Base-by-base conservation (phyloP, 148 eudicot species). In the Vaccinium macrocarpon region DNA sequence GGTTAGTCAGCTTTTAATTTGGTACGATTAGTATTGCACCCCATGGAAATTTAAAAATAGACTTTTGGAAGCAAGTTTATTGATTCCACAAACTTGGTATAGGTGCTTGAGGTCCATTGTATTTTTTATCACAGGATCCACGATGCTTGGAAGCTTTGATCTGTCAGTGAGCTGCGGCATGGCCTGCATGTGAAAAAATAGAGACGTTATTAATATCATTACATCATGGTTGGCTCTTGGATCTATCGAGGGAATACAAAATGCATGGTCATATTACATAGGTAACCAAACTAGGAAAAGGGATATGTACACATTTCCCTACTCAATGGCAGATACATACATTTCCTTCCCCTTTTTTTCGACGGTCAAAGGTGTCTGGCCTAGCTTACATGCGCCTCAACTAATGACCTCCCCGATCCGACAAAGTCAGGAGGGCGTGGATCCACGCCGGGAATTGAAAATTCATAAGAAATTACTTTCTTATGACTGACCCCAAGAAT, bases 141-240 rank as follows among this genome's bases (percentile, higher is more conserved):
- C 94, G 9, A 93, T 92, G 83, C 84, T 85, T 38, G 94, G 95
- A 61, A 95, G 98, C 86, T 94, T 94, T 55, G 92, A 82, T 89
- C 98, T 91, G 85, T 95, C 98, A 14, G 96, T 95, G 70, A 95
- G 89, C 80, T 90, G 98, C 79, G 98, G 98, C 94, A 93, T 93
- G 25, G 98, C 98, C 98, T 95, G 90, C 86, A 83, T 77, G 66
- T 77, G 55, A 76, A 76, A 42, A 21, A 76, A 71, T 66, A 16
- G 14, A 5, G 4, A 76, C 32, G 70, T 56, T 52, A 82, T 48
- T 10, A 27, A 68, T 29, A 29, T 4, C 42, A 68, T 12, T 4
- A 12, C 18, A 68, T 64, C 71, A 23, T 23, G 73, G 35, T 68
- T 64, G 42, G 73, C 18, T 68, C 72, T 68, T 68, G 73, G 73